Conservation (phyloP, 2,329 filamentous ascomycete species). For the Orbilia quercus region DNA sequence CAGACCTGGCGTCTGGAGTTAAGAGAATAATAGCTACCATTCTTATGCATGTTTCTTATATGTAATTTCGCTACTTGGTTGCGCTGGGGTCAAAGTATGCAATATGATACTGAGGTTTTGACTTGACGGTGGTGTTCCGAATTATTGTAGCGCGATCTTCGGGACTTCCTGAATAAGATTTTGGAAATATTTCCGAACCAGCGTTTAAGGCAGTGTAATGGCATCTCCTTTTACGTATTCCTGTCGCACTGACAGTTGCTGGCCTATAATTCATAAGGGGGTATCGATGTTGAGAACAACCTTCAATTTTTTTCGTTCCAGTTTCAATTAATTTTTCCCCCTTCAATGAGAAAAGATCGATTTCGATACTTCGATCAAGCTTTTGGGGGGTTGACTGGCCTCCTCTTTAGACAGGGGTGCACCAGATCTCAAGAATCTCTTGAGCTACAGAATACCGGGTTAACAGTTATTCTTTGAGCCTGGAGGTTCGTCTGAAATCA, state of each 20-base stretch:
- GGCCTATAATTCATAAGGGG: too few relatives aligned
- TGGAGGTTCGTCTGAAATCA: conserved; percentile 19
- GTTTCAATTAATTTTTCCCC: background rate
- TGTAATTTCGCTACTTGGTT: background rate
- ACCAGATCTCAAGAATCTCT: conserved; percentile 36
- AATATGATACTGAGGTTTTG: too few relatives aligned
- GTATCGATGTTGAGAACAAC: background rate
- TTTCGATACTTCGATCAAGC: conserved; percentile 8
- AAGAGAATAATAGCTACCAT: conserved; percentile 31
- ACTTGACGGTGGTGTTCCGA: too few relatives aligned
- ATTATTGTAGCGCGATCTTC: too few relatives aligned
- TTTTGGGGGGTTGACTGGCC: conserved; percentile 1
- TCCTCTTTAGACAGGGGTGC: conserved; percentile 19
- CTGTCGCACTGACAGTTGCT: too few relatives aligned
- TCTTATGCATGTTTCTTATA: conserved; percentile 12
- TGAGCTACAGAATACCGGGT: conserved; percentile 8
- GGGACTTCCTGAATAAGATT: too few relatives aligned
- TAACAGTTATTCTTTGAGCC: background rate
- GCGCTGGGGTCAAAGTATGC: too few relatives aligned
- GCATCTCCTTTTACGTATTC: too few relatives aligned
- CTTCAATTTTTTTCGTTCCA: background rate
- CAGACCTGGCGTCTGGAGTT: conserved; percentile 39
- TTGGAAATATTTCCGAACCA: too few relatives aligned
- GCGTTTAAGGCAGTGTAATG: too few relatives aligned
- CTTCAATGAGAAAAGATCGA: too few relatives aligned